These are phyloP conservation scores for Polygonum maritimum DNA, from an alignment of 148 eudicot genomes.

Conservation along the genomic window DNA sequence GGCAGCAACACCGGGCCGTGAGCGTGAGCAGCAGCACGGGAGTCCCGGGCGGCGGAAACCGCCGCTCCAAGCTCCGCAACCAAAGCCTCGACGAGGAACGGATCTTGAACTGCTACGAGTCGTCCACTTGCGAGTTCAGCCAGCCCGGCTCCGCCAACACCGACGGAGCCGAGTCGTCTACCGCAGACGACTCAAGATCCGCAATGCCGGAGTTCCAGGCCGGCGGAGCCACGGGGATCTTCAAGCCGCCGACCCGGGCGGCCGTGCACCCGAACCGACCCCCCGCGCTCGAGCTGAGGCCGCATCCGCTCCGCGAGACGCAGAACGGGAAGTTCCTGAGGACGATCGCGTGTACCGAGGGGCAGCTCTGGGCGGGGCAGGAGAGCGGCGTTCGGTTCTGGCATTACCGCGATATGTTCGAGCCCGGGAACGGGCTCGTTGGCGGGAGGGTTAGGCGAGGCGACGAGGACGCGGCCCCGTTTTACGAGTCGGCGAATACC, in stretches of 20 bases:
- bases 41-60: conserved; percentile 17
- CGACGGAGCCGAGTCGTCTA: not conserved
- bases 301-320: conserved; percentile 90
- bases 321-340: conserved; percentile 77
- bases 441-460: conserved; percentile 70
- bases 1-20: conserved; percentile 38
- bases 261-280: conserved; percentile 85
- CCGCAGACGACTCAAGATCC: not conserved
- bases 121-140: not conserved
- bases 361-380: conserved; percentile 89
- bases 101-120: conserved; percentile 15
- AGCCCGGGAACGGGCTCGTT: conserved; percentile 50
- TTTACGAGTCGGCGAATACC: conserved; percentile 55
- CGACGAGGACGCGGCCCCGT: conserved; percentile 91
- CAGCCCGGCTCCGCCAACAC: not conserved
- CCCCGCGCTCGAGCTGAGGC: conserved; percentile 73
- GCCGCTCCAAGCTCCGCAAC: conserved; percentile 37
- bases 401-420: conserved; percentile 52
- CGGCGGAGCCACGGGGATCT: conserved; percentile 51
- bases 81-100: conserved; percentile 68
- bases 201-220: conserved; percentile 56
- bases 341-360: conserved; percentile 74
- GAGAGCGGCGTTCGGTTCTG: conserved; percentile 87
- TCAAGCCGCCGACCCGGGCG: conserved; percentile 53
- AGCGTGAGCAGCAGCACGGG: conserved; percentile 27